These are phyloP conservation scores for Eurotiales sp. DNA, from an alignment of 2,329 filamentous ascomycete genomes.

Conservation along the genomic window DNA sequence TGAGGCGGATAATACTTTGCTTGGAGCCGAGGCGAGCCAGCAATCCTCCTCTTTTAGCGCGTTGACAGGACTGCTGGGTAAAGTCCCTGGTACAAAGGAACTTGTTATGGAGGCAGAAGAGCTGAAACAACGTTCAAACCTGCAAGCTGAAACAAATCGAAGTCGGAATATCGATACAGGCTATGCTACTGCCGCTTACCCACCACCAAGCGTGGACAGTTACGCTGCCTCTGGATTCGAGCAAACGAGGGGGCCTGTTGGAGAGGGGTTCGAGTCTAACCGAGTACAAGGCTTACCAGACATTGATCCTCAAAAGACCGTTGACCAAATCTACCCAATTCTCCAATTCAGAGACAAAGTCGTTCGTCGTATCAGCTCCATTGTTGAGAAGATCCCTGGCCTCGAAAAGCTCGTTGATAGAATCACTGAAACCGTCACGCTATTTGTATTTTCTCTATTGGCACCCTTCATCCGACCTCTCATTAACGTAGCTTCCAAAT, in stretches of 20 bases:
- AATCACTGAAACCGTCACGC: conserved; percentile 85
- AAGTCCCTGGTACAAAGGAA: conserved; percentile 69
- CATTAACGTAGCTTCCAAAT: conserved; percentile 79
- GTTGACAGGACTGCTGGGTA: conserved; percentile 69
- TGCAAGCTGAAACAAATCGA: conserved; percentile 60
- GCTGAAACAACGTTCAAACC: conserved; percentile 58
- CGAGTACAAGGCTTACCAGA: conserved; percentile 70
- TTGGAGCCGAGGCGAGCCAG: conserved; percentile 59
- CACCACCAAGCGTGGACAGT: neutral
- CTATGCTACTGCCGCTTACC: conserved; percentile 9
- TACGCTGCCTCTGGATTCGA: neutral
- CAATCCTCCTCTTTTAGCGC: conserved; percentile 48
- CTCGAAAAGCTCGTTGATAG: conserved; percentile 86
- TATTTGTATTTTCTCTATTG: conserved; percentile 86
- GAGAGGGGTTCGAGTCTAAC: conserved; percentile 28
- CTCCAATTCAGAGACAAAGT: conserved; percentile 91
- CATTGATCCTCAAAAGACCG: conserved; percentile 75
- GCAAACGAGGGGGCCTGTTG: conserved; percentile 22
- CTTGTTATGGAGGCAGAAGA: conserved; percentile 64
- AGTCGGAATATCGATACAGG: conserved; percentile 30
- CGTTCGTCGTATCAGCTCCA: conserved; percentile 76
- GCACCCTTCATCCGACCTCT: conserved; percentile 90
- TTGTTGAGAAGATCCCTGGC: conserved; percentile 88
- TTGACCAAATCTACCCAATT: conserved; percentile 87
- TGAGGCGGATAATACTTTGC: conserved; percentile 71